Conservation (phyloP, 192 early-diverging fungal species). For the Lunasporangiospora selenospora region DNA sequence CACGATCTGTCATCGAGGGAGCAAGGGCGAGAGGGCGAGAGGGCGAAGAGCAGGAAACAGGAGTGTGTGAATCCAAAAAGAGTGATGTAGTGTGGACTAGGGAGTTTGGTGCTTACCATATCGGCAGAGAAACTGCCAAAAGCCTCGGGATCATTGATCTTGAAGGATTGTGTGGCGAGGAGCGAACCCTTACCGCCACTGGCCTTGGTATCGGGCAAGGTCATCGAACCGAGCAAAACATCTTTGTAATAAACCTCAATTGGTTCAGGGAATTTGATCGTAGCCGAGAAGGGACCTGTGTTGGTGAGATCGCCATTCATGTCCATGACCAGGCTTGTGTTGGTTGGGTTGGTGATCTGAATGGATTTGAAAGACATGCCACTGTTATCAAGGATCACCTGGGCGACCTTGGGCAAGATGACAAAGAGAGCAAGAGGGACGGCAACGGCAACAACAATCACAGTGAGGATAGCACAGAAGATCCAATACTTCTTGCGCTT, state of each 20-base stretch:
- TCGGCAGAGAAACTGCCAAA: constrained; percentile 54
- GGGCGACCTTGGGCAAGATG: constrained; percentile 60
- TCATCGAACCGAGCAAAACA: constrained; percentile 48
- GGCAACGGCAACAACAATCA: constrained; percentile 55
- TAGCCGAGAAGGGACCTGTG: constrained; percentile 58
- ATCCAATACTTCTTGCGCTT: constrained; percentile 60
- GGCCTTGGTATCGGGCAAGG: constrained; percentile 44
- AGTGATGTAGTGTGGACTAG: neutral
- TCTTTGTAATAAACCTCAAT: constrained; percentile 55
- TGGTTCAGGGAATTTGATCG: constrained; percentile 56
- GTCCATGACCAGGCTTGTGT: constrained; percentile 27
- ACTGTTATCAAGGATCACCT: constrained; percentile 52
- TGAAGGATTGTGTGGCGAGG: constrained; percentile 35
- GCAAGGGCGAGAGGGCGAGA: neutral
- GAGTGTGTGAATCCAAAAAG: no score
- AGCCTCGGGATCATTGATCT: constrained; percentile 42
- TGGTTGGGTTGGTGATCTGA: constrained; percentile 47
- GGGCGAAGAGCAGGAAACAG: no score
- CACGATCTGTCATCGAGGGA: no score
- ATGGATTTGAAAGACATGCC: constrained; percentile 44
- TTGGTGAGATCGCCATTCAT: constrained; percentile 37
- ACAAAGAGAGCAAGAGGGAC: constrained; percentile 60
- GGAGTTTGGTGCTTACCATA: constrained; percentile 23
- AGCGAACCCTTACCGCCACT: constrained; percentile 52
- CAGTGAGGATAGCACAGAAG: constrained; percentile 55